These are phyloP conservation scores for Geranomyces variabilis DNA, from an alignment of 192 early-diverging fungal genomes.

Conservation along the genomic window DNA sequence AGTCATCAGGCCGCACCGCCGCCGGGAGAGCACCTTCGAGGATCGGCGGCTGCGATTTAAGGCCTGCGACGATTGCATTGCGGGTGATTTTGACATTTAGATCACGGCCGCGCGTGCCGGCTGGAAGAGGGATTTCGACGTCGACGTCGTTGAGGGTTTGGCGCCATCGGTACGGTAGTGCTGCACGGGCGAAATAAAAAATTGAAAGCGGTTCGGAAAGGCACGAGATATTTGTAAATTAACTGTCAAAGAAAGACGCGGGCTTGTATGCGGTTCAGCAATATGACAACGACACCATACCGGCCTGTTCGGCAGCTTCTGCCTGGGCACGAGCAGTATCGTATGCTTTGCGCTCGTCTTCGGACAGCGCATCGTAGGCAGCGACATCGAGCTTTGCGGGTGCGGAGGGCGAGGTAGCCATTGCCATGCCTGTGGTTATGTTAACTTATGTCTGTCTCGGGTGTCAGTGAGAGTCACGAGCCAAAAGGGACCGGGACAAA, in stretches of 20 bases:
- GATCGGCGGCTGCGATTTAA: conserved; percentile 76
- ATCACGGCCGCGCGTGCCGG: conserved; percentile 70
- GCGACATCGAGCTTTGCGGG: conserved; percentile 21
- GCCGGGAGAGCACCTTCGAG: conserved; percentile 43
- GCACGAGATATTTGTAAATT: too few relatives aligned
- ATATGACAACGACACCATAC: conserved; percentile 2
- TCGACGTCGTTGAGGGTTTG: conserved; percentile 87
- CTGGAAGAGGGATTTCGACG: conserved; percentile 69
- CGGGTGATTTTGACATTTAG: conserved; percentile 70
- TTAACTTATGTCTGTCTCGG: too few relatives aligned
- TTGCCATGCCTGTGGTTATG: too few relatives aligned
- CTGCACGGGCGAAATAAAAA: conserved; percentile 29
- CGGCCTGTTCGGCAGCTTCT: conserved; percentile 49
- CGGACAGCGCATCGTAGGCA: conserved; percentile 55
- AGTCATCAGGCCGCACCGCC: neutral
- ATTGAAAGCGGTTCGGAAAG: neutral
- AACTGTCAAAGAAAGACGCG: neutral
- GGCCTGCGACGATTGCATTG: conserved; percentile 64
- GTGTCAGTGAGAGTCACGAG: too few relatives aligned
- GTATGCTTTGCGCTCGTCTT: conserved; percentile 41
- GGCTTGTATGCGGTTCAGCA: neutral
- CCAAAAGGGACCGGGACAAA: too few relatives aligned
- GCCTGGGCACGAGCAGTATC: conserved; percentile 33
- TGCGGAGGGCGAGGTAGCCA: too few relatives aligned
- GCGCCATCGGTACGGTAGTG: conserved; percentile 76